Evolutionary conservation across 1,139 yeast genomes (phyloP).

Genomic region (Dujonia santamariae): DNA sequence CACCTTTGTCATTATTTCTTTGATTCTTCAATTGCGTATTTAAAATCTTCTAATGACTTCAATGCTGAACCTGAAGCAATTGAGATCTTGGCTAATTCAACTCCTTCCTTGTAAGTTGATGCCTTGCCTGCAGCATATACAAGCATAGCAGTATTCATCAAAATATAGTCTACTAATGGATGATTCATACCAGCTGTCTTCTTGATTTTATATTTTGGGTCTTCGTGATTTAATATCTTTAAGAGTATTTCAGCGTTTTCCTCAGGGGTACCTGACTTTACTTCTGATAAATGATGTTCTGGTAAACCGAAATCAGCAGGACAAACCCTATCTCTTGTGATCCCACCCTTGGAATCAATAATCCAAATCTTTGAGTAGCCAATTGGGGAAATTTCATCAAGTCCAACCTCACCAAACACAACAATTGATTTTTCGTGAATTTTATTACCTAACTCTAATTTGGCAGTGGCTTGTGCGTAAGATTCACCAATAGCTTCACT

Average conservation of each 20-base stretch:
- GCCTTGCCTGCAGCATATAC: slow-evolving; percentile 76
- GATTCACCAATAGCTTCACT: slow-evolving; percentile 74
- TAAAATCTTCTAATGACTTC: slow-evolving; percentile 55
- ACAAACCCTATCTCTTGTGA: slow-evolving; percentile 33
- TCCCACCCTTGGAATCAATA: slow-evolving; percentile 46
- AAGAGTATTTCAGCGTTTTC: slow-evolving; percentile 70
- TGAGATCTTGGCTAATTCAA: slow-evolving; percentile 64
- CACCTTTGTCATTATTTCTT: not conserved
- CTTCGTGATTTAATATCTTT: slow-evolving; percentile 55
- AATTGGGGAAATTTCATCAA: slow-evolving; percentile 90
- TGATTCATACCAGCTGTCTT: slow-evolving; percentile 24
- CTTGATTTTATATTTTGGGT: slow-evolving; percentile 34
- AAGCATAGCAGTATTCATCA: slow-evolving; percentile 83
- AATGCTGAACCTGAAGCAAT: slow-evolving; percentile 67
- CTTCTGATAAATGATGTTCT: slow-evolving; percentile 66
- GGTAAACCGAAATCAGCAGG: slow-evolving; percentile 78
- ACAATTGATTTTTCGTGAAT: slow-evolving; percentile 65
- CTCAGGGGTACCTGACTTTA: slow-evolving; percentile 81
- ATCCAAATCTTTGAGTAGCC: slow-evolving; percentile 83
- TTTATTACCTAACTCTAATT: slow-evolving; percentile 43
- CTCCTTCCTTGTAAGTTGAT: slow-evolving; percentile 72
- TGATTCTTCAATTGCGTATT: slow-evolving; percentile 31
- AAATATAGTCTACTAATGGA: slow-evolving; percentile 81
- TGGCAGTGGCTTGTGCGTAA: slow-evolving; percentile 76
- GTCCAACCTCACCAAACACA: slow-evolving; percentile 87